Evolutionary conservation across 768 basidiomycete genomes (phyloP).

Genomic region (Wakefieldia striispora): DNA sequence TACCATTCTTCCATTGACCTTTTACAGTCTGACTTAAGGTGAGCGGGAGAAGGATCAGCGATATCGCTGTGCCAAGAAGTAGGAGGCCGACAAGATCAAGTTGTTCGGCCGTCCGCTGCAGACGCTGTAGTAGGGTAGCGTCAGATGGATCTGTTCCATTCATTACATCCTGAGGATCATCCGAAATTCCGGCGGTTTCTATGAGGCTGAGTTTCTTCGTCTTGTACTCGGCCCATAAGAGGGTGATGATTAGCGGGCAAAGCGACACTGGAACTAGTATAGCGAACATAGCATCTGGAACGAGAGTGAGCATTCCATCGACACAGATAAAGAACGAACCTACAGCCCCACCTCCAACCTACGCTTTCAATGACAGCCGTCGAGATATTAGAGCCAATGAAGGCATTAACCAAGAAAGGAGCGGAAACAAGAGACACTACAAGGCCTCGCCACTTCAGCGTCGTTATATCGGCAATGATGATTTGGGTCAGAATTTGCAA

Average conservation of each 20-base stretch:
- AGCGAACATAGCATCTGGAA: conserved; percentile 54
- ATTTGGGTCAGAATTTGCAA: conserved; percentile 64
- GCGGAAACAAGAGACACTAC: conserved; percentile 45
- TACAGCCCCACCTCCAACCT: conserved; percentile 73
- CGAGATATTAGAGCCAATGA: conserved; percentile 64
- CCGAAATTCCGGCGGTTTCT: neutral
- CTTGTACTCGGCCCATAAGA: conserved; percentile 54
- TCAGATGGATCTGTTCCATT: neutral
- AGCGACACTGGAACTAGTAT: conserved; percentile 53
- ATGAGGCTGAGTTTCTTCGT: conserved; percentile 39
- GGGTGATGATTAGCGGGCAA: conserved; percentile 50
- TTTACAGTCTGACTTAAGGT: conserved; percentile 43
- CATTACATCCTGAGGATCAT: neutral
- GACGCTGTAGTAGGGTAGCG: conserved; percentile 2
- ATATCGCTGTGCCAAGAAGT: conserved; percentile 47
- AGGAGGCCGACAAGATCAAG: conserved; percentile 53
- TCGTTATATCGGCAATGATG: conserved; percentile 61
- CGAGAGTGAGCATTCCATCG: conserved; percentile 1
- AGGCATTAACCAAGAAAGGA: conserved; percentile 62
- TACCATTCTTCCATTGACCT: conserved; percentile 47
- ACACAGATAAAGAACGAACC: conserved; percentile 22
- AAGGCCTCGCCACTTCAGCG: conserved; percentile 55
- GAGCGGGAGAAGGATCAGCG: conserved; percentile 55
- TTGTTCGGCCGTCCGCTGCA: conserved; percentile 27
- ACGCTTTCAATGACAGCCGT: conserved; percentile 40